Conservation (phyloP, 768 basidiomycete genomes). For the Kwoniella newhampshirensis region DNA sequence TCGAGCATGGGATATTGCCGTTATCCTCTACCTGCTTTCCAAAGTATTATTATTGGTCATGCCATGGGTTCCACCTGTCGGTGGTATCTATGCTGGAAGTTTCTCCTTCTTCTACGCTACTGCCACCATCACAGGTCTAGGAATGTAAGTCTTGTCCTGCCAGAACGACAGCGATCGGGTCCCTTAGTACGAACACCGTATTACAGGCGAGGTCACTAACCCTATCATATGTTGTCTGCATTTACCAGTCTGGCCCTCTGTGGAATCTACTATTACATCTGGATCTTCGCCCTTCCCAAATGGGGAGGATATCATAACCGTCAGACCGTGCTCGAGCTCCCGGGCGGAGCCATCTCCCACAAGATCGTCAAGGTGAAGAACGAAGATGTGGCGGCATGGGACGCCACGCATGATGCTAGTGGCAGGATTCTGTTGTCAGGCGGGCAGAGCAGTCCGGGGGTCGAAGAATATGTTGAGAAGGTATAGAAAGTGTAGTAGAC, state of each 20-base stretch:
- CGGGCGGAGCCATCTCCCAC: conserved; percentile 29
- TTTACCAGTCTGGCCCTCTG: conserved; percentile 30
- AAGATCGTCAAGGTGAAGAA: conserved; percentile 24
- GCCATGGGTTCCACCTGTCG: conserved; percentile 49
- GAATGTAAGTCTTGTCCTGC: conserved; percentile 22
- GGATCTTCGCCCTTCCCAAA: conserved; percentile 58
- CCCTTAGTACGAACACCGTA: too few relatives aligned
- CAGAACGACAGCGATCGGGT: too few relatives aligned
- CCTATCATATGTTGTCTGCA: too few relatives aligned
- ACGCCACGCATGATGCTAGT: conserved; percentile 23
- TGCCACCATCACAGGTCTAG: conserved; percentile 28
- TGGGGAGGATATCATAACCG: conserved; percentile 58
- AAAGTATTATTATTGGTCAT: conserved; percentile 52
- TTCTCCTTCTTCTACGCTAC: conserved; percentile 41
- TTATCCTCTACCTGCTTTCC: conserved; percentile 38
- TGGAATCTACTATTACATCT: conserved; percentile 52
- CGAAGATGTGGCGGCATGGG: conserved; percentile 25
- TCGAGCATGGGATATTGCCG: conserved; percentile 32
- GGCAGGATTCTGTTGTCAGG: conserved; percentile 4
- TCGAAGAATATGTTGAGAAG: too few relatives aligned
- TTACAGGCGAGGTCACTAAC: too few relatives aligned
- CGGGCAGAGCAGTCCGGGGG: too few relatives aligned
- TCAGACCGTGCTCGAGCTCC: conserved; percentile 40
- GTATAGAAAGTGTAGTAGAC: too few relatives aligned
- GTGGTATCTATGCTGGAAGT: conserved; percentile 48